These are phyloP conservation scores for Blastocrithidia nonstop DNA, from an alignment of 208 protist species.

Conservation along the genomic window DNA sequence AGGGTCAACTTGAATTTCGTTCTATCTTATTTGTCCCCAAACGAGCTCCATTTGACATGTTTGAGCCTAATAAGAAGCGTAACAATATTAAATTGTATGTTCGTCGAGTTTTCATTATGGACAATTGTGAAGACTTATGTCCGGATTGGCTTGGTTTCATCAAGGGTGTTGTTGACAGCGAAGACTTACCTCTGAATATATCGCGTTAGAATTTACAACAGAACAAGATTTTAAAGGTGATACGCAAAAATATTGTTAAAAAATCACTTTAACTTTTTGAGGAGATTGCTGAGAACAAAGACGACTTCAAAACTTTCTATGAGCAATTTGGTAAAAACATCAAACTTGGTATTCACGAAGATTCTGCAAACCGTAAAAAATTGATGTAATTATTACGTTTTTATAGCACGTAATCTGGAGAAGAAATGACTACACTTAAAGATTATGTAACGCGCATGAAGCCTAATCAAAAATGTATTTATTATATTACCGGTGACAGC, in stretches of 20 bases:
- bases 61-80: constrained; percentile 51
- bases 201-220: constrained; percentile 98
- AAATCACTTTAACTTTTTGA: constrained; percentile 89
- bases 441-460: constrained; percentile 92
- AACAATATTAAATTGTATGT: constrained; percentile 94
- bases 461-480: constrained; percentile 88
- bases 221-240: constrained; percentile 88
- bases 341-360: constrained; percentile 96
- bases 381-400: constrained; percentile 96
- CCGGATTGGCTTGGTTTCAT: constrained; percentile 92
- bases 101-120: constrained; percentile 97
- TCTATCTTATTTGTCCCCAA: constrained; percentile 97
- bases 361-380: constrained; percentile 89
- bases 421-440: constrained; percentile 61
- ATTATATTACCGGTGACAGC: constrained; percentile 83
- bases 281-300: constrained; percentile 81
- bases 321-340: constrained; percentile 93
- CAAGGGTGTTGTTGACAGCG: constrained; percentile 97
- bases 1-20: constrained; percentile 96
- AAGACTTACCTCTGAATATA: constrained; percentile 99
- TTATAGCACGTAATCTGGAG: constrained; percentile 57
- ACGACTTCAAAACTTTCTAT: constrained; percentile 86
- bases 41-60: constrained; percentile 79
- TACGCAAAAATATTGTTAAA: constrained; percentile 96
- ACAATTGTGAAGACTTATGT: constrained; percentile 93